Percentiles rank a stretch among this genome's conserved stretches.
phyloP scores from a whole-genome alignment of 768 basidiomycete genomes.

The Leucocoprinus leucothites region DNA sequence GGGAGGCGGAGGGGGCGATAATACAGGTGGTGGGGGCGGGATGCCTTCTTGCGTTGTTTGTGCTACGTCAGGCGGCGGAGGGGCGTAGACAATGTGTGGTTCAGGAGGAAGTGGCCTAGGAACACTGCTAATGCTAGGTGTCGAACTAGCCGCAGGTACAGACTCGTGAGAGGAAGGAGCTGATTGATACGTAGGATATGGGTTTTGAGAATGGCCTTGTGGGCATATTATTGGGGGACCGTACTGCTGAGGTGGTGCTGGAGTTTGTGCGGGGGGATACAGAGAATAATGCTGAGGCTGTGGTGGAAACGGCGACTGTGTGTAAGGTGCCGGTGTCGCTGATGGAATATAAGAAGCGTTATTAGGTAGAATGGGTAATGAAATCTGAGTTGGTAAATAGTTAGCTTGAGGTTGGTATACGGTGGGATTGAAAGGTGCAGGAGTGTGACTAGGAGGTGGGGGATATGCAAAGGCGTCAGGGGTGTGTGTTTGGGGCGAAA shows the following conservation, averaged over 20 bases:
- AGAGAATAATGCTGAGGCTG: constrained; percentile 31
- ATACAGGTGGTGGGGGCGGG: constrained; percentile 20
- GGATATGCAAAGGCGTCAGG: constrained; percentile 32
- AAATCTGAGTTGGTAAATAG: constrained; percentile 24
- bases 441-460: constrained; percentile 42
- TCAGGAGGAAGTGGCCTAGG: constrained; percentile 24
- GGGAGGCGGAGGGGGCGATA: constrained; percentile 23
- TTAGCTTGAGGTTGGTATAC: constrained; percentile 26
- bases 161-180: constrained; percentile 31
- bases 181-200: constrained; percentile 21
- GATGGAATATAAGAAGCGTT: constrained; percentile 23
- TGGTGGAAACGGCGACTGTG: constrained; percentile 32
- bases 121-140: constrained; percentile 9
- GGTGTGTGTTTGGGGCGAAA: constrained; percentile 32
- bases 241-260: constrained; percentile 39
- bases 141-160: constrained; percentile 16
- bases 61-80: constrained; percentile 40
- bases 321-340: constrained; percentile 31
- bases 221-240: constrained; percentile 18
- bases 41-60: constrained; percentile 26
- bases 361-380: constrained; percentile 26
- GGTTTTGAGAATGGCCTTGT: constrained; percentile 19
- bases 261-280: constrained; percentile 30
- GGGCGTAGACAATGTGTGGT: constrained; percentile 32
- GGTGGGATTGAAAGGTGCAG: constrained; percentile 35